These are phyloP conservation scores for Scortechinia acanthostroma DNA, from an alignment of 2,329 filamentous ascomycete species.

Conservation along the genomic window DNA sequence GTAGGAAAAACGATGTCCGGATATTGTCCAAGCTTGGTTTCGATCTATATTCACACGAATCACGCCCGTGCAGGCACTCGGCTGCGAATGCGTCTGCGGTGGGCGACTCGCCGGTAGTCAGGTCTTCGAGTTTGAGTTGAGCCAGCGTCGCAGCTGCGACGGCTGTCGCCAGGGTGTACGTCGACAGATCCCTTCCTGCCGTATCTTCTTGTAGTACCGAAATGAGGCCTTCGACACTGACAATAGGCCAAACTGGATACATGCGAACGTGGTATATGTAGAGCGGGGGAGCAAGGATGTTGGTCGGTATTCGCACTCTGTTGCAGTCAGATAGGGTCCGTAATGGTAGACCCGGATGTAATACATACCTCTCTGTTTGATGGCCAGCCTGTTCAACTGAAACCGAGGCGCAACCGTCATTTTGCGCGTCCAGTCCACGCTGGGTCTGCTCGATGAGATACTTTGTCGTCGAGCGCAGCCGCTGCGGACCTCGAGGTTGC, in stretches of 20 bases:
- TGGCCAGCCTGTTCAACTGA: too few species aligned
- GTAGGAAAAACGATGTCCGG: constrained; percentile 39
- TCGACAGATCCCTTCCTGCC: constrained; percentile 17
- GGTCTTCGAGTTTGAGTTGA: constrained; percentile 31
- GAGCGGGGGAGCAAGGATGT: constrained; percentile 18
- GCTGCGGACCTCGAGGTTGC: constrained; percentile 33
- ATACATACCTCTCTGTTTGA: constrained; percentile 4
- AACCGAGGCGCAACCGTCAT: constrained; percentile 4
- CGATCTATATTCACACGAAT: constrained; percentile 14
- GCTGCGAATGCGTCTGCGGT: constrained; percentile 21
- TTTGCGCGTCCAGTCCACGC: constrained; percentile 4
- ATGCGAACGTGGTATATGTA: constrained; percentile 38
- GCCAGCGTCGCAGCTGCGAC: constrained; percentile 37
- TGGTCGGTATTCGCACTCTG: constrained; percentile 8
- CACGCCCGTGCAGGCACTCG: constrained; percentile 22
- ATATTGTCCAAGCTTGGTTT: constrained; percentile 27
- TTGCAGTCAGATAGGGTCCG: too few species aligned
- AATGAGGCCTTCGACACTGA: constrained; percentile 32
- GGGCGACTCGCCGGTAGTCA: constrained; percentile 13
- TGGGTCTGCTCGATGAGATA: constrained; percentile 26
- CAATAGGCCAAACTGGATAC: constrained; percentile 42
- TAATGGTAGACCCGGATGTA: too few species aligned
- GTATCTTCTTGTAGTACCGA: constrained; percentile 21
- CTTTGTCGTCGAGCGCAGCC: constrained; percentile 33
- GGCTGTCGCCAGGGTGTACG: constrained; percentile 31